Evolutionary conservation across 495 filamentous ascomycete species (phyloP).

Genomic region (Tuber aestivum): DNA sequence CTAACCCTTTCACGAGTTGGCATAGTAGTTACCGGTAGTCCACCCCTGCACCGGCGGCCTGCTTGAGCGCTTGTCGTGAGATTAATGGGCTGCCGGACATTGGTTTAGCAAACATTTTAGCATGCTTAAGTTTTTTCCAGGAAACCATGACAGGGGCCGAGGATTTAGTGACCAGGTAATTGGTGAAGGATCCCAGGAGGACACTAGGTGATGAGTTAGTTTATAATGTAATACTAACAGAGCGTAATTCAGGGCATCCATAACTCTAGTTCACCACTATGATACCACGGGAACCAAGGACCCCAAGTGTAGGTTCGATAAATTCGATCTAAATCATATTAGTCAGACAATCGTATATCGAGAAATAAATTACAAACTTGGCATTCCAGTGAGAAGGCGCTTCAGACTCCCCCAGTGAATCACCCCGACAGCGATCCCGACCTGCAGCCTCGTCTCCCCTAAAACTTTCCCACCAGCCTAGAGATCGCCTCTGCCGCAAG

Average conservation of each 20-base stretch:
- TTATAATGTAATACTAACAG: slow-evolving; percentile 8
- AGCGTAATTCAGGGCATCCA: slow-evolving; percentile 47
- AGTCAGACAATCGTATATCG: slow-evolving; percentile 8
- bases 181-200: slow-evolving; percentile 87
- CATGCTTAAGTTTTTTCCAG: slow-evolving; percentile 67
- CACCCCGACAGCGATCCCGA: slow-evolving; percentile 85
- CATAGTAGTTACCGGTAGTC: slow-evolving; percentile 45
- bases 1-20: background rate
- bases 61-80: too few species aligned
- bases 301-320: slow-evolving; percentile 79
- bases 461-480: slow-evolving; percentile 72
- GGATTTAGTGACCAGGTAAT: slow-evolving; percentile 91
- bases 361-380: slow-evolving; percentile 40
- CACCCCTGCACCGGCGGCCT: slow-evolving; percentile 38
- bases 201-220: slow-evolving; percentile 51
- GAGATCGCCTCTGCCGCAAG: slow-evolving; percentile 70
- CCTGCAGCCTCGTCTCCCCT: slow-evolving; percentile 82
- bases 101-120: slow-evolving; percentile 55
- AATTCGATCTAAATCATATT: slow-evolving; percentile 64
- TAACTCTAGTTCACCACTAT: slow-evolving; percentile 88
- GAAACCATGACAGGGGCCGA: slow-evolving; percentile 95
- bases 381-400: slow-evolving; percentile 74
- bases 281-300: slow-evolving; percentile 83
- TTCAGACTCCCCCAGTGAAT: slow-evolving; percentile 96
- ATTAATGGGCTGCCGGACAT: slow-evolving; percentile 52